These are phyloP conservation scores for Thermothielavioides terrestris DNA, from an alignment of 495 filamentous ascomycete genomes.

Conservation along the genomic window DNA sequence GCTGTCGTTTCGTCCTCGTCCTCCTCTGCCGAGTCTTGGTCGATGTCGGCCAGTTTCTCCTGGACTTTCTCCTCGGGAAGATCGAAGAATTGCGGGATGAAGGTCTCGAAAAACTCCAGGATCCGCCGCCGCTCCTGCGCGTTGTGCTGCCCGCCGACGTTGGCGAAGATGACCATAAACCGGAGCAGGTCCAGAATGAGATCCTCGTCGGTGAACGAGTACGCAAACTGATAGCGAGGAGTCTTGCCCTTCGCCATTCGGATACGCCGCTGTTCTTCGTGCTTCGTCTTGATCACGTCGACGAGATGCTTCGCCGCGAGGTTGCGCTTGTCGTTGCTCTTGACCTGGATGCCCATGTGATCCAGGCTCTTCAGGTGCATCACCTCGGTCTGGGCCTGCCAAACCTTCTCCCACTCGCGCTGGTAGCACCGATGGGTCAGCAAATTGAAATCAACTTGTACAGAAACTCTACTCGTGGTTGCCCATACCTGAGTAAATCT, in stretches of 20 bases:
- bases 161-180: slow-evolving; percentile 67
- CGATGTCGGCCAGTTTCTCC: slow-evolving; percentile 64
- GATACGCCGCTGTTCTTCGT: slow-evolving; percentile 70
- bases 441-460: no score
- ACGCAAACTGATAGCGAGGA: slow-evolving; percentile 63
- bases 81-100: slow-evolving; percentile 83
- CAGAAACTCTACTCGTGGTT: no score
- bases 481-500: slow-evolving; percentile 61
- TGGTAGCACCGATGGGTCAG: slow-evolving; percentile 27
- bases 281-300: slow-evolving; percentile 75
- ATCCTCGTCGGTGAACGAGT: slow-evolving; percentile 62
- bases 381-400: slow-evolving; percentile 84
- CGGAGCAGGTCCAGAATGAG: slow-evolving; percentile 75
- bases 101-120: slow-evolving; percentile 75
- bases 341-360: slow-evolving; percentile 83
- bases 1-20: slow-evolving; percentile 58
- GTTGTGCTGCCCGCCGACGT: slow-evolving; percentile 56
- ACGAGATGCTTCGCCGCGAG: slow-evolving; percentile 80
- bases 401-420: slow-evolving; percentile 98
- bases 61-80: slow-evolving; percentile 68
- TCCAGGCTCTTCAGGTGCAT: slow-evolving; percentile 94
- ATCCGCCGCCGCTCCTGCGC: slow-evolving; percentile 66
- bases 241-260: slow-evolving; percentile 51
- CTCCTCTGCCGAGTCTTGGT: slow-evolving; percentile 53
- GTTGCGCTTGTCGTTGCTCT: slow-evolving; percentile 76